A percentile compares a stretch with the other conserved stretches of the same genome.
Conservation (phyloP, 805 yeast genomes). For the Kuraishia capsulata region DNA sequence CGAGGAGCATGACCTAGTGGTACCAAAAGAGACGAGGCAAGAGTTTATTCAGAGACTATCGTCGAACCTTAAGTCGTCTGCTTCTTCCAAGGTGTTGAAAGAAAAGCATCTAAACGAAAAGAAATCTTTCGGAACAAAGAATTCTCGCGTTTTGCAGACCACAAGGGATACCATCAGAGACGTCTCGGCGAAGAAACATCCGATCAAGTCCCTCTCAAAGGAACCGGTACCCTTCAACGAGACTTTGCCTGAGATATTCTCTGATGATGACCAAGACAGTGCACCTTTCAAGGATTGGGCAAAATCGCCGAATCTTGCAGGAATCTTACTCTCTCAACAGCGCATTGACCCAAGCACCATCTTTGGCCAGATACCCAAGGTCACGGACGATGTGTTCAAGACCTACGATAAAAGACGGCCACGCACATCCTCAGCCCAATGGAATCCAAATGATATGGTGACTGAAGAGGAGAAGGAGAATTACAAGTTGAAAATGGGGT, state of each 20-base stretch:
- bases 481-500: constrained; percentile 41
- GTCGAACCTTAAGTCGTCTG: neutral
- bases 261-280: constrained; percentile 45
- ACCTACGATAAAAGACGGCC: constrained; percentile 40
- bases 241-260: constrained; percentile 34
- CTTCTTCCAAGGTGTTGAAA: neutral
- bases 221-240: neutral
- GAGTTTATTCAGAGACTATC: neutral
- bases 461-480: constrained; percentile 35
- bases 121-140: no score
- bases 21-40: neutral
- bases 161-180: neutral
- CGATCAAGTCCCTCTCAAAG: neutral
- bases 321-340: constrained; percentile 35
- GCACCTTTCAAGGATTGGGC: constrained; percentile 55
- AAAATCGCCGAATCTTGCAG: constrained; percentile 42
- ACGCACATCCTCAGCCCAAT: constrained; percentile 43
- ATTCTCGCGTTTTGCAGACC: neutral
- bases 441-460: constrained; percentile 37
- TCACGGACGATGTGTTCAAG: constrained; percentile 61
- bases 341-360: constrained; percentile 54
- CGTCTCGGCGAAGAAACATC: no score
- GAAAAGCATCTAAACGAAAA: constrained; percentile 2
- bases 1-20: neutral
- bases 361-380: constrained; percentile 66